phyloP scores from a whole-genome alignment of 2,329 filamentous ascomycete genomes.

The Monosporascus sp. region DNA sequence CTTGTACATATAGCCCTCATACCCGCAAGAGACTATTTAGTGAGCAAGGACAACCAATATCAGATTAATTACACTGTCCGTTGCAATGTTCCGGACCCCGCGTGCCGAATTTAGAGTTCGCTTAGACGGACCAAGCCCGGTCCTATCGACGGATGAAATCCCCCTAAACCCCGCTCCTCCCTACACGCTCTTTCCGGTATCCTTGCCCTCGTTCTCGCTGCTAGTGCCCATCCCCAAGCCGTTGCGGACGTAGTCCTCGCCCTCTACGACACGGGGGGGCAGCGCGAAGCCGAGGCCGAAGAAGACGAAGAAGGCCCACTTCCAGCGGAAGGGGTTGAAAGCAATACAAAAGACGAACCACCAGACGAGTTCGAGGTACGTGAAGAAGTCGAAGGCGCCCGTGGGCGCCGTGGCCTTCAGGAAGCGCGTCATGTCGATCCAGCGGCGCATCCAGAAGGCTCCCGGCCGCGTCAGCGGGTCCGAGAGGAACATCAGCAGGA shows the following conservation, averaged over 20 bases:
- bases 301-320: conserved; percentile 82
- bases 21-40: no score
- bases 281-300: conserved; percentile 65
- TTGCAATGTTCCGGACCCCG: no score
- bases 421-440: conserved; percentile 77
- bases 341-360: conserved; percentile 78
- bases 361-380: conserved; percentile 77
- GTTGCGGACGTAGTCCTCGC: conserved; percentile 58
- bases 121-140: no score
- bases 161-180: neutral
- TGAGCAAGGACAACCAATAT: no score
- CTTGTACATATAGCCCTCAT: no score
- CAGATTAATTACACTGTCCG: no score
- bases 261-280: conserved; percentile 60
- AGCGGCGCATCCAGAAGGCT: conserved; percentile 71
- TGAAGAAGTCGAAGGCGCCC: conserved; percentile 83
- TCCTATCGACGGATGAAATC: no score
- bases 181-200: conserved; percentile 29
- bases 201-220: conserved; percentile 19
- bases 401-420: conserved; percentile 67
- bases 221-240: conserved; percentile 37
- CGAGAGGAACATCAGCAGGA: conserved; percentile 79
- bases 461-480: conserved; percentile 71
- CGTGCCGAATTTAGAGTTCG: no score
- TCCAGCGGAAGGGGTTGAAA: conserved; percentile 85